A percentile compares a stretch with the other conserved stretches of the same genome.
Conservation (phyloP, 1,284 basidiomycete genomes). For the Ceratobasidium sp. region DNA sequence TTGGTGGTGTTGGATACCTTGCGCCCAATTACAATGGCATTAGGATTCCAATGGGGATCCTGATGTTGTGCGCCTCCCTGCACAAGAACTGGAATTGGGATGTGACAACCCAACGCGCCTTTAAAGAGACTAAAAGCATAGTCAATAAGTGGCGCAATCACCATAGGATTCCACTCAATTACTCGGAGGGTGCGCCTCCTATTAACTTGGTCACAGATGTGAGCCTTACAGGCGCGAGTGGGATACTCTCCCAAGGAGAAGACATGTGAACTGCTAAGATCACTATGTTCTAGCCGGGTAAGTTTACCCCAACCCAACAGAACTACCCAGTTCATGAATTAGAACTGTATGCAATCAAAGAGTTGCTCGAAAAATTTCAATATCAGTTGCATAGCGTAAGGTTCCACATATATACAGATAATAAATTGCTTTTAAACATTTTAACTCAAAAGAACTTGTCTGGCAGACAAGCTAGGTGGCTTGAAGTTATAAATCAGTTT, state of each 20-base stretch:
- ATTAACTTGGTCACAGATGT: slow-evolving; percentile 48
- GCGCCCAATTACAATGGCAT: slow-evolving; percentile 12
- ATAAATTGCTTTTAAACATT: slow-evolving; percentile 57
- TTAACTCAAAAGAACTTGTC: slow-evolving; percentile 58
- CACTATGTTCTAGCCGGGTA: slow-evolving; percentile 58
- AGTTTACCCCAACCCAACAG: slow-evolving; percentile 59
- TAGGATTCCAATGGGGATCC: slow-evolving; percentile 49
- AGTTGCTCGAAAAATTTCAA: slow-evolving; percentile 60
- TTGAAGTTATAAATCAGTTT: slow-evolving; percentile 56
- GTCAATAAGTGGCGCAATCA: slow-evolving; percentile 51
- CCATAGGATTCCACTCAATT: slow-evolving; percentile 52
- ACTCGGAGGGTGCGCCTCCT: slow-evolving; percentile 49
- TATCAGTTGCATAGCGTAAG: slow-evolving; percentile 57
- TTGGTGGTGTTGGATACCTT: slow-evolving; percentile 20
- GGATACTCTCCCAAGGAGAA: slow-evolving; percentile 52
- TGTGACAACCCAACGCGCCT: slow-evolving; percentile 57
- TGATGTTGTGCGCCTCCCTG: slow-evolving; percentile 54
- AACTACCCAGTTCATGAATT: slow-evolving; percentile 62
- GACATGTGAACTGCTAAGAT: slow-evolving; percentile 51
- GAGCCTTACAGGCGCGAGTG: slow-evolving; percentile 51
- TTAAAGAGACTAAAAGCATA: slow-evolving; percentile 59
- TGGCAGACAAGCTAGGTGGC: slow-evolving; percentile 17
- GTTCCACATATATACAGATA: slow-evolving; percentile 59
- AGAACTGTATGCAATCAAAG: slow-evolving; percentile 60
- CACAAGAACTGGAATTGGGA: slow-evolving; percentile 56